Conservation (phyloP, 2,329 filamentous ascomycete species). For the Esteya vermicola region DNA sequence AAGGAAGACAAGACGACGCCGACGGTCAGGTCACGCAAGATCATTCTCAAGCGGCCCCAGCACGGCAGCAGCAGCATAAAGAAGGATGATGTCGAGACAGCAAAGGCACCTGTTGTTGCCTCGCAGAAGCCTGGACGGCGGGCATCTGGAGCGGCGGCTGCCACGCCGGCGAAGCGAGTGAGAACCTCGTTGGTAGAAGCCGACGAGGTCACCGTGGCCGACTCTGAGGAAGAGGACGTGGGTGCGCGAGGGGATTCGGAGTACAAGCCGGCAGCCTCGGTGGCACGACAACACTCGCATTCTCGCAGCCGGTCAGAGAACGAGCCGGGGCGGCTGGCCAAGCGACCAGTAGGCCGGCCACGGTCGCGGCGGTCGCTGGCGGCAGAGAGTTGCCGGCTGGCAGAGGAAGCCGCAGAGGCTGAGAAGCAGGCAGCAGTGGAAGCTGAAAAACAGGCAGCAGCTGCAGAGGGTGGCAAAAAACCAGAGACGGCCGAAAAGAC, state of each 20-base stretch:
- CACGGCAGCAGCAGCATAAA: conserved; percentile 11
- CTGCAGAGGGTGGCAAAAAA: neutral
- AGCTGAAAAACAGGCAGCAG: neutral
- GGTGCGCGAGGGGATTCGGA: neutral
- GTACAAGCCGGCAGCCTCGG: neutral
- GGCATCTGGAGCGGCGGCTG: too few relatives aligned
- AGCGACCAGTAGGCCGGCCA: conserved; percentile 7
- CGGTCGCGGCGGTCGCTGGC: conserved; percentile 5
- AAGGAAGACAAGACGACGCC: neutral
- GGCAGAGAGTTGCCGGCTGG: neutral
- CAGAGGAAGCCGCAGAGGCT: too few relatives aligned
- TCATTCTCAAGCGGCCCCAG: conserved; percentile 28
- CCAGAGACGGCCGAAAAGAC: conserved; percentile 9
- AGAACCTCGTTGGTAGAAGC: too few relatives aligned
- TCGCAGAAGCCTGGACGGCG: too few relatives aligned
- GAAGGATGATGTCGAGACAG: conserved; percentile 9
- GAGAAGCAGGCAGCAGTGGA: too few relatives aligned
- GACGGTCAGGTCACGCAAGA: conserved; percentile 19
- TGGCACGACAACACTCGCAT: neutral
- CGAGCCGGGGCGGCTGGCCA: neutral
- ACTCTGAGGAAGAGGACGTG: neutral
- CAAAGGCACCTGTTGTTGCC: too few relatives aligned
- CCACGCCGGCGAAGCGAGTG: too few relatives aligned
- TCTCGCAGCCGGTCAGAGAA: neutral
- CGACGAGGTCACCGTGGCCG: neutral